phyloP scores from a whole-genome alignment of 768 basidiomycete species.

The Dentipellis sp. region DNA sequence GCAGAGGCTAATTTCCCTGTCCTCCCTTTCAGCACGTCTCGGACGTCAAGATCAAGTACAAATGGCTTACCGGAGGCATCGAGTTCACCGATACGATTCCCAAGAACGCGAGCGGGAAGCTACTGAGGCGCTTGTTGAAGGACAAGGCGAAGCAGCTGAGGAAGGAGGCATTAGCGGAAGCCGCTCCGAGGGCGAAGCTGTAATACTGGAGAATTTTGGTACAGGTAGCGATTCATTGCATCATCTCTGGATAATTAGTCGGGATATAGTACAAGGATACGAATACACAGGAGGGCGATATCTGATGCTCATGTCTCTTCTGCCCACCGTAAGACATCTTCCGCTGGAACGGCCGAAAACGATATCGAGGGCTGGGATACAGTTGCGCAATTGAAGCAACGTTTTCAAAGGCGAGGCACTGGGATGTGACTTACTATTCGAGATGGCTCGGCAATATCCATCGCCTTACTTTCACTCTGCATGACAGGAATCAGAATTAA shows the following conservation, averaged over 20 bases:
- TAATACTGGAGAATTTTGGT: neutral
- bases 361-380: neutral
- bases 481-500: conserved; percentile 1
- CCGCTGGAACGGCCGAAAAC: conserved; percentile 16
- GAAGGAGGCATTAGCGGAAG: neutral
- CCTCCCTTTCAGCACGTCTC: conserved; percentile 19
- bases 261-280: no score
- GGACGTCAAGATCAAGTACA: conserved; percentile 25
- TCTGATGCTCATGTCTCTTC: conserved; percentile 31
- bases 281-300: no score
- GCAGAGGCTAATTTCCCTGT: no score
- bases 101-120: conserved; percentile 24
- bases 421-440: neutral
- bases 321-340: conserved; percentile 49
- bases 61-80: conserved; percentile 28
- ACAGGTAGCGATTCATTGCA: no score
- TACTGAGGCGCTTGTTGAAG: conserved; percentile 20
- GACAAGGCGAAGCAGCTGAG: conserved; percentile 15
- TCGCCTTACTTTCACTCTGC: neutral
- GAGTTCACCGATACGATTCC: conserved; percentile 27
- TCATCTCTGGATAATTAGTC: no score
- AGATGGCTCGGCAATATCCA: neutral
- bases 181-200: neutral
- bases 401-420: neutral
- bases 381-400: neutral